Evolutionary conservation across 1,284 basidiomycete genomes (phyloP).

Genomic region (Cerrena zonata): DNA sequence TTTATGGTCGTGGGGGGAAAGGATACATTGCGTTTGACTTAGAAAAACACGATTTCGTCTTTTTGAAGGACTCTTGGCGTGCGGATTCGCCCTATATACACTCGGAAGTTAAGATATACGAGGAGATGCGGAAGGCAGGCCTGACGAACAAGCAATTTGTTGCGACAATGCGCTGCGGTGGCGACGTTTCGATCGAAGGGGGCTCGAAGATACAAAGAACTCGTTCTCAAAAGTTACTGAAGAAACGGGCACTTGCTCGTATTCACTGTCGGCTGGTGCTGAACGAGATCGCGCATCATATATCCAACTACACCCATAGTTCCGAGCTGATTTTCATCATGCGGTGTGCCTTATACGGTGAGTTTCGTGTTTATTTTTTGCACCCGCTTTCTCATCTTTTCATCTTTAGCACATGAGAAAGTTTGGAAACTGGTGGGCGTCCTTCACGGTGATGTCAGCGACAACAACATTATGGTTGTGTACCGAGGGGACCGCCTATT

Average conservation of each 20-base stretch:
- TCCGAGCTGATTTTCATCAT: not conserved
- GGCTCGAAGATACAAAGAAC: not conserved
- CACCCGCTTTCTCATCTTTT: no score
- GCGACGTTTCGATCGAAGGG: not conserved
- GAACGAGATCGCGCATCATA: conserved; percentile 1
- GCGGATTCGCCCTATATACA: not conserved
- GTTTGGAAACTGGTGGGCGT: not conserved
- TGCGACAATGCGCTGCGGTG: not conserved
- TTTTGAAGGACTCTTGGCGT: conserved; percentile 13
- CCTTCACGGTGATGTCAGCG: conserved; percentile 6
- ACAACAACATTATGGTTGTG: conserved; percentile 2
- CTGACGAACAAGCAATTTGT: not conserved
- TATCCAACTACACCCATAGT: not conserved
- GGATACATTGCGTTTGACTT: conserved; percentile 10
- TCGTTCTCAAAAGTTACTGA: not conserved
- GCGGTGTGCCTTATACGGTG: not conserved
- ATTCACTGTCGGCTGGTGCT: conserved; percentile 4
- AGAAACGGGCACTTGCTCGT: not conserved
- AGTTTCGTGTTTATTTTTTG: not conserved
- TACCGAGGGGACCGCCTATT: not conserved
- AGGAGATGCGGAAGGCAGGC: not conserved
- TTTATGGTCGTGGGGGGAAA: conserved; percentile 6
- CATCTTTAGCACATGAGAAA: not conserved
- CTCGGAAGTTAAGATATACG: conserved; percentile 5
- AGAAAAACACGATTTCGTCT: not conserved